phyloP scores from a whole-genome alignment of 2,329 filamentous ascomycete species.

The Coniochaeta hoffmannii region DNA sequence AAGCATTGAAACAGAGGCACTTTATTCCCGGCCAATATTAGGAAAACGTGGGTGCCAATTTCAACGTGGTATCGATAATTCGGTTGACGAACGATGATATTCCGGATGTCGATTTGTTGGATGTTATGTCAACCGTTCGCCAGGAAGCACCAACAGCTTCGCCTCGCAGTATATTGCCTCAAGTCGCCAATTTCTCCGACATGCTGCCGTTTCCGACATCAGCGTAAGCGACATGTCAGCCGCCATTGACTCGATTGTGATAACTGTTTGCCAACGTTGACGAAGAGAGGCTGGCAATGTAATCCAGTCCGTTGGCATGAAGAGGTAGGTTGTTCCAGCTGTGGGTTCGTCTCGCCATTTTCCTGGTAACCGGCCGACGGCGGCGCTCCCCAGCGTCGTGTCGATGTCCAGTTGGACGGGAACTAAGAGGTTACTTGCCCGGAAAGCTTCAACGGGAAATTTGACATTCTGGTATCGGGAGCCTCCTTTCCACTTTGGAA shows the following conservation, averaged over 20 bases:
- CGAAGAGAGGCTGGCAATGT: no score
- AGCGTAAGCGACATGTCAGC: background rate
- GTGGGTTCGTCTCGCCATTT: background rate
- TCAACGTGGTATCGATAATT: constrained; percentile 2
- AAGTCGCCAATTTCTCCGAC: background rate
- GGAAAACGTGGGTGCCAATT: background rate
- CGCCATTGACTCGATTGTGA: background rate
- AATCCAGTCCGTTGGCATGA: background rate
- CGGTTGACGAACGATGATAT: constrained; percentile 1
- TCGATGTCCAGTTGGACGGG: background rate
- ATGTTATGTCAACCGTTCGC: background rate
- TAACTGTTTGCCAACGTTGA: background rate
- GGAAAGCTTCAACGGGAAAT: background rate
- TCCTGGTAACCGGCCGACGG: background rate
- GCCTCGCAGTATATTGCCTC: constrained; percentile 1
- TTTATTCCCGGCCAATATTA: background rate
- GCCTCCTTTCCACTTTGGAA: background rate
- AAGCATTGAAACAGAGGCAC: background rate
- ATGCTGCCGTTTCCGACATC: background rate
- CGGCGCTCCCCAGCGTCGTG: background rate
- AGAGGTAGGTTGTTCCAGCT: background rate
- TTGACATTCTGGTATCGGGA: background rate
- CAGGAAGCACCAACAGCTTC: background rate
- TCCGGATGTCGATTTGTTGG: background rate
- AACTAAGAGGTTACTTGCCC: background rate